These are phyloP conservation scores for Priceomyces fermenticarens DNA, from an alignment of 805 yeast genomes.

Conservation along the genomic window DNA sequence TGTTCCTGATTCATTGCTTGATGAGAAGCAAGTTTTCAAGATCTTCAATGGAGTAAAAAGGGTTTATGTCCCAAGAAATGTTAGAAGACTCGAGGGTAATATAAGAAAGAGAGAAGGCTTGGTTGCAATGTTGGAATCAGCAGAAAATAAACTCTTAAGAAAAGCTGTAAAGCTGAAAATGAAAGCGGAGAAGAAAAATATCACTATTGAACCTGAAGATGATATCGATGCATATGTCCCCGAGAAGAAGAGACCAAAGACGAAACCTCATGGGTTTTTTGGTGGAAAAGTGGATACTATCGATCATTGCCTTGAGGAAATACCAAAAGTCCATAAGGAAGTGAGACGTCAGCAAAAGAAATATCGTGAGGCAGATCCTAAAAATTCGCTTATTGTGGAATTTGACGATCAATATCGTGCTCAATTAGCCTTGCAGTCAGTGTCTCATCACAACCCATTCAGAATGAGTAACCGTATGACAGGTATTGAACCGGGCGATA, in stretches of 20 bases:
- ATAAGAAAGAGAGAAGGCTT: constrained; percentile 59
- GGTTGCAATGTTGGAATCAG: constrained; percentile 62
- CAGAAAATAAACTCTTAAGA: constrained; percentile 56
- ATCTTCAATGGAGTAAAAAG: constrained; percentile 79
- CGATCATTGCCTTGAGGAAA: constrained; percentile 49
- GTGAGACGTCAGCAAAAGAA: constrained; percentile 52
- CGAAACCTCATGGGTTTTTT: constrained; percentile 45
- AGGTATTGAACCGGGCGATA: constrained; percentile 62
- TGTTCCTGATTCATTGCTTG: constrained; percentile 71
- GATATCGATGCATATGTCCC: constrained; percentile 60
- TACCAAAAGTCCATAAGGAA: constrained; percentile 58
- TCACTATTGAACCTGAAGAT: constrained; percentile 38
- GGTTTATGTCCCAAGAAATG: constrained; percentile 76
- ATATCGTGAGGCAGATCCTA: constrained; percentile 50
- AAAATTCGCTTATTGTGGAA: constrained; percentile 78
- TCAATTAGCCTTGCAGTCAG: constrained; percentile 65
- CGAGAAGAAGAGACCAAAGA: constrained; percentile 64
- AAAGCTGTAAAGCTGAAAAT: constrained; percentile 61
- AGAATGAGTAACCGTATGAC: constrained; percentile 57
- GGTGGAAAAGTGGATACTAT: constrained; percentile 59
- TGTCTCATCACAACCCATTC: constrained; percentile 63
- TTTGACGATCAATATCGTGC: constrained; percentile 75
- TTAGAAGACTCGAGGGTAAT: constrained; percentile 49
- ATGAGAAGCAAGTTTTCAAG: constrained; percentile 69
- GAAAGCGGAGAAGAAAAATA: constrained; percentile 67